Conservation (phyloP, 768 basidiomycete genomes). For the Leucocoprinus leucothites region DNA sequence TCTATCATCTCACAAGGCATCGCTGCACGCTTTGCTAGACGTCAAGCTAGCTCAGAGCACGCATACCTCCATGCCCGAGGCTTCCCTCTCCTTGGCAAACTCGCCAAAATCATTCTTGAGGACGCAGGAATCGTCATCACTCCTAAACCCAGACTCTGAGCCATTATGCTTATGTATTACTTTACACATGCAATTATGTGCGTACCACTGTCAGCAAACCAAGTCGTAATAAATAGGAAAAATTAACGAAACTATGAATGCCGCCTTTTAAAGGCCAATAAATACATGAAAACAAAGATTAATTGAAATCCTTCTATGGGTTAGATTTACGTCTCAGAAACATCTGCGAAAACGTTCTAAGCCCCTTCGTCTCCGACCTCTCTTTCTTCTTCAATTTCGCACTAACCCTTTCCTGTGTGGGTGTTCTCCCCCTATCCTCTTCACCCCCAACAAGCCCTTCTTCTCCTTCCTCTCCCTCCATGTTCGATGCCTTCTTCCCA, state of each 20-base stretch:
- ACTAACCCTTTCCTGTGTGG: neutral
- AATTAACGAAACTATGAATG: no score
- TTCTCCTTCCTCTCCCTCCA: slow-evolving; percentile 6
- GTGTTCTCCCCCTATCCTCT: neutral
- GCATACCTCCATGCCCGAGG: slow-evolving; percentile 44
- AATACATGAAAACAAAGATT: no score
- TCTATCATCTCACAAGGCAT: slow-evolving; percentile 88
- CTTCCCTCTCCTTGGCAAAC: slow-evolving; percentile 61
- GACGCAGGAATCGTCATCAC: slow-evolving; percentile 40
- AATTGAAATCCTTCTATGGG: neutral
- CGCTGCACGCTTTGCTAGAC: slow-evolving; percentile 78
- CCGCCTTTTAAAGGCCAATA: no score
- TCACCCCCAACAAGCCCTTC: neutral
- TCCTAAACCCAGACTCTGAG: slow-evolving; percentile 30
- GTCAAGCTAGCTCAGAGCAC: slow-evolving; percentile 86
- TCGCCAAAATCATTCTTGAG: slow-evolving; percentile 60
- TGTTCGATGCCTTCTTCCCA: slow-evolving; percentile 3
- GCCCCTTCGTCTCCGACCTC: neutral
- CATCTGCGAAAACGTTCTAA: neutral
- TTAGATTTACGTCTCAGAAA: neutral
- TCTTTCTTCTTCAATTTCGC: neutral
- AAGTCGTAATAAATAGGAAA: neutral
- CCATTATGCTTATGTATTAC: neutral
- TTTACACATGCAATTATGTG: neutral
- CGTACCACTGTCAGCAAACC: neutral